Base-by-base conservation (phyloP, 768 basidiomycete genomes). In the Paxillus involutus region DNA sequence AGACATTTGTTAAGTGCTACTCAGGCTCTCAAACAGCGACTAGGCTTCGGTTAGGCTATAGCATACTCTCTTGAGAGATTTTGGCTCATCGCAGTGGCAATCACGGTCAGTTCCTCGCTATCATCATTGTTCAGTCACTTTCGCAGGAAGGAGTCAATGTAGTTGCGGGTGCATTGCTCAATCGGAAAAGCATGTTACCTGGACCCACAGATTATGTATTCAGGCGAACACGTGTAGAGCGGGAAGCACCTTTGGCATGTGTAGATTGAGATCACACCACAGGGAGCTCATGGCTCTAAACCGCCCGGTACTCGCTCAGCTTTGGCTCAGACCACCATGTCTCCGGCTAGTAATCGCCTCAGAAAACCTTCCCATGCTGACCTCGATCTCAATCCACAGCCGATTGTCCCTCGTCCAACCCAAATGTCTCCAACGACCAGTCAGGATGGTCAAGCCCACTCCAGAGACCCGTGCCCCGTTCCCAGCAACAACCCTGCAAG, bases 401-500 rank as follows among this genome's bases (percentile, higher is more conserved):
- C 71, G 51, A 78, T 66, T 24, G 59, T 65, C 73, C 49, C 77
- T 72, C 59, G 21, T 3, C 81, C 82, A 17, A 75, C 81, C 39
- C 73, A 71, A n/a, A 54, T 70, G 39, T 79, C 81, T n/a, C 82
- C 80, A 19, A 73, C 72, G 54, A 62, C 69, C 26, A 53, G 54
- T 44, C 67, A 58, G 52, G 81, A 82, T 56, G 70, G 67, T 26
- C 76, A 72, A 52, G 49, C 71, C 44, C 73, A 71, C 11, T 68
- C 71, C 13, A 71, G 77, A 53, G 87, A 85, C 44, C 87, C 88
- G 16, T 82, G 77, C 68, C 87, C 89, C 12, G 73, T 88, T 51
- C 86, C 89, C 36, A 84, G 79, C 68, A 88, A 67, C 69, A 93
- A 93, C 65, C 93, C 94, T 17, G 85, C 91, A 11, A 89, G 85